These are phyloP conservation scores for Penicillium flavigenum DNA, from an alignment of 495 filamentous ascomycete species.

Conservation along the genomic window DNA sequence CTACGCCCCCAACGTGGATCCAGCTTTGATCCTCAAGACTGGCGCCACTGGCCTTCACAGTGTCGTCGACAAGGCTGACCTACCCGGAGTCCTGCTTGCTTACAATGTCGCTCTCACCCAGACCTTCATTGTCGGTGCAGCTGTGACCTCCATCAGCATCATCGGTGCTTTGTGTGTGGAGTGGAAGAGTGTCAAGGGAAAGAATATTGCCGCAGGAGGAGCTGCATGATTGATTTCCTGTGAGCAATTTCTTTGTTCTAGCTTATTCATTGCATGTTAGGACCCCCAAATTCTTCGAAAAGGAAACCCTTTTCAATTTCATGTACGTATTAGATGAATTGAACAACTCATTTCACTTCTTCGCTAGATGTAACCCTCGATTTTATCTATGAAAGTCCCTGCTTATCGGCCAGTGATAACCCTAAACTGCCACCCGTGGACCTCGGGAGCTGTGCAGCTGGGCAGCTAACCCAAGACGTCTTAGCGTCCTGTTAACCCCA, in stretches of 20 bases:
- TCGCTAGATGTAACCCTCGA: background rate
- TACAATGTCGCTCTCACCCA: constrained; percentile 19
- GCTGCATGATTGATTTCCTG: constrained; percentile 2
- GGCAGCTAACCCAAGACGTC: constrained; percentile 7
- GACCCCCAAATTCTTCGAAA: background rate
- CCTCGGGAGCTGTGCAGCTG: background rate
- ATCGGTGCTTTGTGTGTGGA: constrained; percentile 43
- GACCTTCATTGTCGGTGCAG: constrained; percentile 30
- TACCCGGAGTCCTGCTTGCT: background rate
- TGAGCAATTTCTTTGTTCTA: background rate
- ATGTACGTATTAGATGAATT: background rate
- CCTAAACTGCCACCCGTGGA: constrained; percentile 1
- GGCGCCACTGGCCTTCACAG: constrained; percentile 42
- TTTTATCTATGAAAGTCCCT: too few species aligned
- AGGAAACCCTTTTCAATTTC: background rate
- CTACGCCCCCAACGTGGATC: constrained; percentile 45
- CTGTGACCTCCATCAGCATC: constrained; percentile 27
- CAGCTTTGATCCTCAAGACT: constrained; percentile 48
- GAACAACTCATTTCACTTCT: background rate
- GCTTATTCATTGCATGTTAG: background rate
- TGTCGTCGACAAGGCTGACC: constrained; percentile 4
- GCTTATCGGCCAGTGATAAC: constrained; percentile 1
- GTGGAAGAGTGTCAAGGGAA: constrained; percentile 51
- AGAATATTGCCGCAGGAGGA: constrained; percentile 1
- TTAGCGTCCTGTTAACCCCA: constrained; percentile 11